Base-by-base conservation (phyloP, 2,329 filamentous ascomycete species). In the Penicillium olsonii region DNA sequence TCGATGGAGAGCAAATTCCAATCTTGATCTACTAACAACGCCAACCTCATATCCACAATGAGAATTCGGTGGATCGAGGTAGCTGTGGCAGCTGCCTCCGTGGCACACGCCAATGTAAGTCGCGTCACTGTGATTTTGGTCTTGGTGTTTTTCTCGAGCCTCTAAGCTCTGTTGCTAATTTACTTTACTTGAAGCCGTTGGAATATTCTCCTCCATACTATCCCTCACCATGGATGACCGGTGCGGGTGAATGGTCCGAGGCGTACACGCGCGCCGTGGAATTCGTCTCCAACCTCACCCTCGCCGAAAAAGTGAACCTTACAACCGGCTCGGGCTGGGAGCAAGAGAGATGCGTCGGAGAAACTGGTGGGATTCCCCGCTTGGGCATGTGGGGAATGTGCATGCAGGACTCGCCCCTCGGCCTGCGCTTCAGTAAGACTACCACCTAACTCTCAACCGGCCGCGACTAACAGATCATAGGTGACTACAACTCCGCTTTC, bases 261-360 rank as follows among this genome's bases (percentile, higher is more conserved):
- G 90, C 90, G 33, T 92, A 95, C 60, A 75, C 73, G 17, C 85
- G 87, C 69, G 92, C 92, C 1, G 84, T 82, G 59, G 82, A 79
- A 2, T 92, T 96, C 63, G 90, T 96, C 38, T 87, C 87, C 9
- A 84, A 91, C 67, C 74, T 96, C 72, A 95, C 90, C 0, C 78
- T 96, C 29, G 67, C 84, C 10, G 92, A 96, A 70, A 96, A 96
- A 75, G 90, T 97, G 71, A 97, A 97, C 70, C 70, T 99, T 56
- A 97, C 92, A 2, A 96, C 92, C 0, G 92, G 92, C 69, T 83
- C 87, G 56, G 91, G 91, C 82, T 90, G 86, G 86, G 68, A 80
- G 69, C 75, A 81, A 42, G 88, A 88, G 53, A 78, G 81, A 55
- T 94, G 90, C 61, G 90, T 95, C 11, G 91, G 91, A 53, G 87